Base-by-base conservation (phyloP, 306 rosid genomes). In the Vigna trinervia region DNA sequence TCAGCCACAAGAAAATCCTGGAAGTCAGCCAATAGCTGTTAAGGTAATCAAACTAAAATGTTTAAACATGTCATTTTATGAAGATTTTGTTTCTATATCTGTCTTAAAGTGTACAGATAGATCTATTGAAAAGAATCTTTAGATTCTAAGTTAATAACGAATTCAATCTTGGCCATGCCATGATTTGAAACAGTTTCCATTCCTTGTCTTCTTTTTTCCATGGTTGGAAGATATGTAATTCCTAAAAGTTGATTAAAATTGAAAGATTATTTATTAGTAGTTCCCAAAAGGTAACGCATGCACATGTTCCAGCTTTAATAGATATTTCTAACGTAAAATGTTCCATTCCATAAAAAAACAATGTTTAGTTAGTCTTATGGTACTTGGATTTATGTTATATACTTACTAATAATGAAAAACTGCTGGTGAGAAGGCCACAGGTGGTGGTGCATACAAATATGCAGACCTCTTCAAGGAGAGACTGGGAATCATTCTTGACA, bases 381-480 rank as follows among this genome's bases (percentile, higher is more conserved):
- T 62, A 78, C 73, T 61, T 75, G 45, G 56, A 66, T 71, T 73
- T 77, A 22, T 80, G 75, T 54, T 69, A 75, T 78, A 20, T 63
- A 36, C 58, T 87, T 79, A 50, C 76, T 73, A 74, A 81, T 73
- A 80, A 38, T 78, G 85, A 82, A 78, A 73, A 71, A 75, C 78
- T 53, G 69, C 72, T 78, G 78, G 79, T 81, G 89, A 62, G 84
- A 83, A 95, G 98, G 99, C 97, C 82, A 92, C 99, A 70, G 99
- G 99, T 78, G 99, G 99, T 59, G 99, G 97, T 50, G 92, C 97
- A 0, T 80, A 88, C 83, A 91, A 89, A 80, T 88, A 78, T 65
- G 87, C 96, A 3, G 99, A 90, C 81, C 88, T 88, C 85, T 89
- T 92, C 82, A 89, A 84, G 79, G 98, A 94, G 86, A 89, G 75